Evolutionary conservation across 164 flowering plant genomes (phyloP).

Genomic region (Piper longum): DNA sequence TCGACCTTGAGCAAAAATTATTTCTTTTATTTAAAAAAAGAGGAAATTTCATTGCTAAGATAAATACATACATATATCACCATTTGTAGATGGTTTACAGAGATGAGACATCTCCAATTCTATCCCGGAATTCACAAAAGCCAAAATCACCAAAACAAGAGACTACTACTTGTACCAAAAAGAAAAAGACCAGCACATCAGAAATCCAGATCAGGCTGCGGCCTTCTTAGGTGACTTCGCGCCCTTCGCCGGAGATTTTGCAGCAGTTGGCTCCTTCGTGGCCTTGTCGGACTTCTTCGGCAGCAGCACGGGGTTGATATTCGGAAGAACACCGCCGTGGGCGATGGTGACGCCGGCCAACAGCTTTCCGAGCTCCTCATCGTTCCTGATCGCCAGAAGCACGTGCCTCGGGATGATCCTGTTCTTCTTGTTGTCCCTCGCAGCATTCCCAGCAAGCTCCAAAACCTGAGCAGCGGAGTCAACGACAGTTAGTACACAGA

Average conservation of each 20-base stretch:
- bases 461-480: neutral
- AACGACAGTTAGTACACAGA: neutral
- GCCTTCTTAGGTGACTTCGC: conserved; percentile 1
- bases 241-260: neutral
- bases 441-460: conserved; percentile 11
- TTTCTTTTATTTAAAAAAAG: too few species aligned
- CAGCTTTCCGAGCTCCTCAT: conserved; percentile 52
- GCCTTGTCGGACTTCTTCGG: conserved; percentile 38
- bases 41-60: too few species aligned
- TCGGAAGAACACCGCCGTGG: conserved; percentile 63
- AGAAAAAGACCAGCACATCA: neutral
- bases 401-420: conserved; percentile 9
- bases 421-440: conserved; percentile 9
- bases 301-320: conserved; percentile 56
- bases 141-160: too few species aligned
- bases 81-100: too few species aligned
- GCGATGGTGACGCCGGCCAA: conserved; percentile 58
- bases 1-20: too few species aligned
- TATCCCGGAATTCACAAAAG: too few species aligned
- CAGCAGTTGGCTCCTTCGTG: conserved; percentile 8
- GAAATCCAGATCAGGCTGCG: neutral
- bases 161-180: neutral
- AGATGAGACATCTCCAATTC: too few species aligned
- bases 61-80: too few species aligned
- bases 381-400: conserved; percentile 5